Percentiles rank a stretch among this genome's conserved stretches.
Conservation (phyloP, 805 yeast species). For the Wickerhamiella allomyrinae region DNA sequence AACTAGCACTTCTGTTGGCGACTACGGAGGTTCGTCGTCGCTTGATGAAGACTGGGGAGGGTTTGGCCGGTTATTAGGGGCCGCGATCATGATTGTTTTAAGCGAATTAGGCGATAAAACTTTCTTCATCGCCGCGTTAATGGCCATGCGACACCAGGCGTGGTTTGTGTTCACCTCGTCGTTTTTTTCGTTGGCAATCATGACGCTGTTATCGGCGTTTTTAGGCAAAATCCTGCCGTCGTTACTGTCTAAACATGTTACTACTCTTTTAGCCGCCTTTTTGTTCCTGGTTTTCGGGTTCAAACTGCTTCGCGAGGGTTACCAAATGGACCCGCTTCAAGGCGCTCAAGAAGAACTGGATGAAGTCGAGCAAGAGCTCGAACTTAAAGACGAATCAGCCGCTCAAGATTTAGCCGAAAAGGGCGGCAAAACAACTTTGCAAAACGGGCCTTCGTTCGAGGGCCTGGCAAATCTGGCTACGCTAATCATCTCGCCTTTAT, state of each 20-base stretch:
- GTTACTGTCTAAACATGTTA: slow-evolving; percentile 60
- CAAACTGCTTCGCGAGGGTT: slow-evolving; percentile 58
- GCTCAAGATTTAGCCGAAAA: slow-evolving; percentile 24
- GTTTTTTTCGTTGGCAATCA: slow-evolving; percentile 65
- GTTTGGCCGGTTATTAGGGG: slow-evolving; percentile 41
- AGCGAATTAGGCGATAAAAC: slow-evolving; percentile 97
- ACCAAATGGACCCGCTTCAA: slow-evolving; percentile 47
- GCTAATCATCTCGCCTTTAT: slow-evolving; percentile 65
- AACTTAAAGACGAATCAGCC: slow-evolving; percentile 41
- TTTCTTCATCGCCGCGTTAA: slow-evolving; percentile 86
- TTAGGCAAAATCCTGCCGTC: slow-evolving; percentile 87
- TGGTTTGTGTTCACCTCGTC: slow-evolving; percentile 79
- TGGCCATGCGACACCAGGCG: slow-evolving; percentile 92
- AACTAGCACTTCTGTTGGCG: not conserved
- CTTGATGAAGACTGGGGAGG: not conserved
- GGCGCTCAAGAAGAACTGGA: slow-evolving; percentile 94
- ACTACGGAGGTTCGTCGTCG: not conserved
- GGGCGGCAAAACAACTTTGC: slow-evolving; percentile 25
- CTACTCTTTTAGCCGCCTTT: slow-evolving; percentile 68
- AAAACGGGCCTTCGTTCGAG: slow-evolving; percentile 25
- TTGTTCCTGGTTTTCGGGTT: slow-evolving; percentile 46
- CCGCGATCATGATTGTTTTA: slow-evolving; percentile 82
- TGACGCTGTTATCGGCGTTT: slow-evolving; percentile 83
- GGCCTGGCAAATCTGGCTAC: slow-evolving; percentile 43
- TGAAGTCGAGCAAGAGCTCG: slow-evolving; percentile 91